These are phyloP conservation scores for Aspergillus jensenii DNA, from an alignment of 2,329 filamentous ascomycete genomes.

Conservation along the genomic window DNA sequence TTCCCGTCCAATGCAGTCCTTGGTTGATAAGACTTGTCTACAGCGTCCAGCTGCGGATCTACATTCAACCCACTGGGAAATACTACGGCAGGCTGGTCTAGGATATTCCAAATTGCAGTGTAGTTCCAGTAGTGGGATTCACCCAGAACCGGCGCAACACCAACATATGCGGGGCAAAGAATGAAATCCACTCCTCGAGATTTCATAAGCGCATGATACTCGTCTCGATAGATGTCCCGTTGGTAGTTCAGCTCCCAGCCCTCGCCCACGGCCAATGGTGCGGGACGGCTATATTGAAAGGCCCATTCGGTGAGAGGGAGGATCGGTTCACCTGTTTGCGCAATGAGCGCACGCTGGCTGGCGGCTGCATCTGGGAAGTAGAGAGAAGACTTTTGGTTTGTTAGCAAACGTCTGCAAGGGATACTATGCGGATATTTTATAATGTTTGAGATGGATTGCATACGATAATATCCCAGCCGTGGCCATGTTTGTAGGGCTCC, in stretches of 20 bases:
- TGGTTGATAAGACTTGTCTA: constrained; percentile 23
- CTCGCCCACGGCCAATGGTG: constrained; percentile 27
- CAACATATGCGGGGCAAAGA: constrained; percentile 29
- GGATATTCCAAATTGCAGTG: constrained; percentile 35
- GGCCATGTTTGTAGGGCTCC: constrained; percentile 35
- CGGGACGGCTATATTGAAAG: constrained; percentile 23
- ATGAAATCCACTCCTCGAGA: constrained; percentile 32
- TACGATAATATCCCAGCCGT: constrained; percentile 38
- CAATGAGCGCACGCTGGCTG: constrained; percentile 33
- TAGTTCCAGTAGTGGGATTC: constrained; percentile 39
- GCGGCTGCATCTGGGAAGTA: constrained; percentile 51
- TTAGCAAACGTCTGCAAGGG: constrained; percentile 10
- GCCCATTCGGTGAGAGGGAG: constrained; percentile 46
- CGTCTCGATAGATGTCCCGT: constrained; percentile 30
- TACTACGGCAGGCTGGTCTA: constrained; percentile 29
- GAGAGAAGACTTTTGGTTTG: constrained; percentile 35
- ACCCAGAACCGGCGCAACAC: constrained; percentile 30
- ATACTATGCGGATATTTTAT: not conserved
- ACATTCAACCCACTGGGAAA: constrained; percentile 32
- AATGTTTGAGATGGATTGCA: not conserved
- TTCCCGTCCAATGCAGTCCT: constrained; percentile 28
- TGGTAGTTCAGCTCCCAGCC: constrained; percentile 27
- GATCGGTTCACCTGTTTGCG: constrained; percentile 45
- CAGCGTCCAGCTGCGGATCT: constrained; percentile 24
- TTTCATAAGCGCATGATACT: constrained; percentile 34